These are phyloP conservation scores for Pleomassaria siparia DNA, from an alignment of 2,329 filamentous ascomycete genomes.

Conservation along the genomic window DNA sequence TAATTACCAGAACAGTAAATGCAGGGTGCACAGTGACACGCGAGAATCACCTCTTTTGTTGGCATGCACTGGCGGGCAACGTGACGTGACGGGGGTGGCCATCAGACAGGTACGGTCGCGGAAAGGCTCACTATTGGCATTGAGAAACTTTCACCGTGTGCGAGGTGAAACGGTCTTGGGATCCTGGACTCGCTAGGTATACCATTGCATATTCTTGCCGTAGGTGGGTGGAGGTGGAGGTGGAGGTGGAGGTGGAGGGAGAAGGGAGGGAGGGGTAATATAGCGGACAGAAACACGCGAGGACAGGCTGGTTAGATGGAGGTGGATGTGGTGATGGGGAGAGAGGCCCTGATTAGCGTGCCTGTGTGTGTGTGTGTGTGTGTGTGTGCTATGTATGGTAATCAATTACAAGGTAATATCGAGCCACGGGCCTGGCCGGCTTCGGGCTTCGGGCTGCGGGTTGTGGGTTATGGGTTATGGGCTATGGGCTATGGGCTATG, in stretches of 20 bases:
- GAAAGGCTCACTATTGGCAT: too few species aligned
- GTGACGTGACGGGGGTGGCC: constrained; percentile 2
- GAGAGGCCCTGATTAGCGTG: background rate
- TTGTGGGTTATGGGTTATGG: too few species aligned
- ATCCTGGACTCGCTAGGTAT: background rate
- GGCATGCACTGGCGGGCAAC: constrained; percentile 12
- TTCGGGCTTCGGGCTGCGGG: background rate
- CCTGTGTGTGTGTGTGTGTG: too few species aligned
- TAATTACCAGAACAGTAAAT: background rate
- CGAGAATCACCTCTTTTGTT: constrained; percentile 4
- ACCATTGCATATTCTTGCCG: too few species aligned
- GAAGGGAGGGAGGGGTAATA: too few species aligned
- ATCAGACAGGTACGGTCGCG: constrained; percentile 20
- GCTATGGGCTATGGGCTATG: too few species aligned
- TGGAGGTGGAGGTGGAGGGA: too few species aligned
- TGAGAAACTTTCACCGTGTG: constrained; percentile 15
- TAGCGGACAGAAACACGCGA: background rate
- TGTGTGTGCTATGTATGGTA: background rate
- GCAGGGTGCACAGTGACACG: background rate
- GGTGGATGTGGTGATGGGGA: background rate
- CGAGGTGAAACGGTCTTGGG: constrained; percentile 17
- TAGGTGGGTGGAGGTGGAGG: too few species aligned
- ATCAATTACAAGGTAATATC: background rate
- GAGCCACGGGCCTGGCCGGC: background rate
- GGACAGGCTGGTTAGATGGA: too few species aligned